Percentiles rank a stretch among this genome's conserved stretches.
These are phyloP conservation scores for Pseudoneurospora amorphoporcata DNA, from an alignment of 495 filamentous ascomycete genomes.

Conservation along the genomic window DNA sequence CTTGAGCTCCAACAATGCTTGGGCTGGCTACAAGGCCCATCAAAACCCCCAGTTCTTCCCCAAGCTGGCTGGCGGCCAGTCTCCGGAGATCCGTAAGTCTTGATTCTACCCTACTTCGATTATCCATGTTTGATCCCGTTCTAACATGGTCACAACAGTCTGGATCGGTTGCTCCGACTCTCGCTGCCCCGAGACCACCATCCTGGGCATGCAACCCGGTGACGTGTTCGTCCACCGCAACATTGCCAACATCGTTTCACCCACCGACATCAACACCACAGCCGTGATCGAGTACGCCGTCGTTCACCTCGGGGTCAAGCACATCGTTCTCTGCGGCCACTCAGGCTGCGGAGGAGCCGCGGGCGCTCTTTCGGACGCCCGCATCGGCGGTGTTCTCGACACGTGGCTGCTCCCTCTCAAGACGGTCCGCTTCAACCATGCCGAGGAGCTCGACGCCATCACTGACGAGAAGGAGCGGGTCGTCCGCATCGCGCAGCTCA, in stretches of 20 bases:
- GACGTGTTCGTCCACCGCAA: constrained; percentile 93
- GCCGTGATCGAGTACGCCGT: constrained; percentile 84
- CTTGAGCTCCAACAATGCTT: constrained; percentile 59
- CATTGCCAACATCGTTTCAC: constrained; percentile 79
- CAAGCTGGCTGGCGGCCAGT: constrained; percentile 56
- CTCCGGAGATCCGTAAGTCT: constrained; percentile 55
- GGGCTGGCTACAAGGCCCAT: constrained; percentile 53
- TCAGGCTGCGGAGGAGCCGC: constrained; percentile 69
- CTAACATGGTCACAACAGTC: constrained; percentile 29
- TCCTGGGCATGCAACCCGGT: constrained; percentile 70
- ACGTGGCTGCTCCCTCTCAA: constrained; percentile 70
- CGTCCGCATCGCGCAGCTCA: constrained; percentile 53
- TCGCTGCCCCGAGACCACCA: constrained; percentile 76
- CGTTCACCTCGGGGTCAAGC: constrained; percentile 60
- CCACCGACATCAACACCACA: constrained; percentile 63
- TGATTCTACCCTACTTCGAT: background rate
- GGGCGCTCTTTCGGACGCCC: constrained; percentile 54
- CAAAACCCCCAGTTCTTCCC: constrained; percentile 65
- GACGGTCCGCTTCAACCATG: constrained; percentile 45
- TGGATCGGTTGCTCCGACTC: constrained; percentile 93
- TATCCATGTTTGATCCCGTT: background rate
- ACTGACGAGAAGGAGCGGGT: constrained; percentile 37
- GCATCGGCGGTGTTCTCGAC: constrained; percentile 67
- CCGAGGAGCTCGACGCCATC: constrained; percentile 42
- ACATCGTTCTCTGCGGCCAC: constrained; percentile 80